These are phyloP conservation scores for Cyphellophora europaea DNA, from an alignment of 2,329 filamentous ascomycete genomes.

Conservation along the genomic window DNA sequence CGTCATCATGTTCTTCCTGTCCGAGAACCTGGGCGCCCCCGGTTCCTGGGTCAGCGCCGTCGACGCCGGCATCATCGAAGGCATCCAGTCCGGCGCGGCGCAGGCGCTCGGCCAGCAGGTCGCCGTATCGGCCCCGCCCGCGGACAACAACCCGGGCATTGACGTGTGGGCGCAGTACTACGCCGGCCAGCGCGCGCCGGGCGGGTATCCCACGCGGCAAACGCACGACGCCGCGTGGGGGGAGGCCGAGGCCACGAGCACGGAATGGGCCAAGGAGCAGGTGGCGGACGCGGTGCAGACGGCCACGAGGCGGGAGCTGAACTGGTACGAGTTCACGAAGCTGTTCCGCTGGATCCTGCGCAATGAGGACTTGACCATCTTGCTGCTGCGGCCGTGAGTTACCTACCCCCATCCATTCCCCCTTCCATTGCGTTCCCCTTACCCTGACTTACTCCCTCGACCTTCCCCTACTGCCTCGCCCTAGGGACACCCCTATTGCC, in stretches of 20 bases:
- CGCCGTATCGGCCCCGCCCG: too few species aligned
- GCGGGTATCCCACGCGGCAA: too few species aligned
- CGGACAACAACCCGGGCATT: too few species aligned
- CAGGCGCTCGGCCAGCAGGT: conserved; percentile 6
- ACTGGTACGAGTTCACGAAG: conserved; percentile 9
- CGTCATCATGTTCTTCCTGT: conserved; percentile 18
- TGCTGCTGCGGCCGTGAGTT: conserved; percentile 3
- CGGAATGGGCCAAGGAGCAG: conserved; percentile 7
- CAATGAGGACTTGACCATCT: conserved; percentile 5
- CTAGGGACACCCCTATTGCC: too few species aligned
- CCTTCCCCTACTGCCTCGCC: too few species aligned
- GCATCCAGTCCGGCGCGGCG: conserved; percentile 6
- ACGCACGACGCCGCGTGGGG: conserved; percentile 8
- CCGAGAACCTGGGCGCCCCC: conserved; percentile 12
- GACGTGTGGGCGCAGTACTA: too few species aligned
- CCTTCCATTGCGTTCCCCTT: too few species aligned
- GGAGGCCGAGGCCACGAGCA: conserved; percentile 5
- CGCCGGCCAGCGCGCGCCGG: too few species aligned
- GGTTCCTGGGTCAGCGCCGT: conserved; percentile 18
- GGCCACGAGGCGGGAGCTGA: conserved; percentile 5
- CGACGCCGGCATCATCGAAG: conserved; percentile 12
- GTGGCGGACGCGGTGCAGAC: conserved; percentile 2
- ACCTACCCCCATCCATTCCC: too few species aligned
- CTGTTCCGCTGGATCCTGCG: conserved; percentile 8
- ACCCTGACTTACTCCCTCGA: too few species aligned